phyloP scores from a whole-genome alignment of 441 rosid species.

The Brassica balearica region DNA sequence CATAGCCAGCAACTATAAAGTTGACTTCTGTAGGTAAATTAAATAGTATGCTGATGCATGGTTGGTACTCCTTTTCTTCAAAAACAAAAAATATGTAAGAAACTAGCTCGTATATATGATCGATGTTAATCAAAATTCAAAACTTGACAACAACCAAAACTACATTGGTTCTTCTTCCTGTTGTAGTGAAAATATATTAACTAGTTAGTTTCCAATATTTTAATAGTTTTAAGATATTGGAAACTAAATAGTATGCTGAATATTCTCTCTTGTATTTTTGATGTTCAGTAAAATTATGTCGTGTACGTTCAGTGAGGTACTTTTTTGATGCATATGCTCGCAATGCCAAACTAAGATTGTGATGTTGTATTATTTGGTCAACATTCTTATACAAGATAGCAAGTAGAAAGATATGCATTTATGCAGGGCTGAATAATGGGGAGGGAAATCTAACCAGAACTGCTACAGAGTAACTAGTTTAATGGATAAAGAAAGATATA shows the following conservation, averaged over 20 bases:
- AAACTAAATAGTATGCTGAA: background rate
- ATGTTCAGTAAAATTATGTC: background rate
- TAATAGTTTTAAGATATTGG: background rate
- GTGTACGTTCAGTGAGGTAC: background rate
- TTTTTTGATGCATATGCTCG: background rate
- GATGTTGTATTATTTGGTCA: background rate
- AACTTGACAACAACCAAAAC: background rate
- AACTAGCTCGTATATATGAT: background rate
- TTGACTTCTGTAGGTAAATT: no score
- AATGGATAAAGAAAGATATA: constrained; percentile 37
- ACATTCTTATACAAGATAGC: constrained; percentile 4
- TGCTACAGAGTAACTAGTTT: constrained; percentile 57
- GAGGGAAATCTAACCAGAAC: constrained; percentile 47
- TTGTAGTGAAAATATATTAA: background rate
- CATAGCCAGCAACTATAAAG: no score
- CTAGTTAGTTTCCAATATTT: background rate
- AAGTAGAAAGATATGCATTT: background rate
- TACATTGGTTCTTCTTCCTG: background rate
- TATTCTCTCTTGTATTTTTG: background rate
- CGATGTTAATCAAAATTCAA: background rate
- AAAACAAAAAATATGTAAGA: background rate
- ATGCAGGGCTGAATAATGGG: constrained; percentile 64
- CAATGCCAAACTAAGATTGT: background rate
- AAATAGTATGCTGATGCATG: no score
- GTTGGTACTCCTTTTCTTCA: background rate